Base-by-base conservation (phyloP, 257 asterid genomes). In the Ophiorrhiza pumila region DNA sequence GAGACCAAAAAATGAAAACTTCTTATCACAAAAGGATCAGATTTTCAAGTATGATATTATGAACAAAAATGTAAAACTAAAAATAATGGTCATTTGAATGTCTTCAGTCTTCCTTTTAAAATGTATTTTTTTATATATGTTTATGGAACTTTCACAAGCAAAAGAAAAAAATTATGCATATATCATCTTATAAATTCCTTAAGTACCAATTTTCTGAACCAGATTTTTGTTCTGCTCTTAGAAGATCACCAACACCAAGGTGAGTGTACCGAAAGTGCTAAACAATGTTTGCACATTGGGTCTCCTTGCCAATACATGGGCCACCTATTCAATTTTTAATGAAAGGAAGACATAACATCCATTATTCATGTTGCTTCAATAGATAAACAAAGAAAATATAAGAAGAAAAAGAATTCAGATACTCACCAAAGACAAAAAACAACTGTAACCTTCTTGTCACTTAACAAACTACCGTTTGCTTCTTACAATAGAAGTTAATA, bases 161-260 rank as follows among this genome's bases (percentile, higher is more conserved):
- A n/a, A n/a, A n/a, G n/a, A n/a, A n/a, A n/a, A n/a, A n/a, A n/a
- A n/a, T n/a, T n/a, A n/a, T n/a, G n/a, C n/a, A n/a, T n/a, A n/a
- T n/a, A n/a, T n/a, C 50, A 45, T 18, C 6, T 12, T 45, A 5
- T 5, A 18, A 14, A 45, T 45, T 5, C 2, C 0, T 11, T 10
- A 12, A 10, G 39, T 76, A 79, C 83, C 85, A 82, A 71, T 78
- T 78, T 74, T 77, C 85, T 7, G 84, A 74, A 31, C 87, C 80
- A 77, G 90, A 93, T 43, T 85, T 79, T 75, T 58, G 78, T 87
- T 93, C 98, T 78, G 89, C 93, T 64, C 98, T 86, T 74, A 93
- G 97, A 76, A 93, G 97, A 83, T 93, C 98, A 72, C 98, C 98
- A 17, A 97, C 98, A 77, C 98, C 90, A 68, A 93, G 97, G 81